Evolutionary conservation across 164 flowering plant genomes (phyloP), one percentile per base, ranked within the genome.

Genomic region (Tinospora cordifolia): DNA sequence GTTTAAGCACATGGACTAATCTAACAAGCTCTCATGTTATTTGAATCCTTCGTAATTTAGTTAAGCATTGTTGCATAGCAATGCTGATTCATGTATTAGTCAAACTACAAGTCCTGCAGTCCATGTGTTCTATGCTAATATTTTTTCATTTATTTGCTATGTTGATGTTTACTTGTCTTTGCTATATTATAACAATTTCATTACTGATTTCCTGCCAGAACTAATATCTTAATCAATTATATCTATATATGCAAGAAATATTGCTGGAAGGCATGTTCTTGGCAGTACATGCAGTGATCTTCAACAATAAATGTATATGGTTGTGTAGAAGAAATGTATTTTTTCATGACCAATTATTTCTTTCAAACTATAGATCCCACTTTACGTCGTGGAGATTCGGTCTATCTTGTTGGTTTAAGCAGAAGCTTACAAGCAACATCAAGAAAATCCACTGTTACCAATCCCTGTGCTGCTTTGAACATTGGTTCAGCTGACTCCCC

Each of bases 391-490:
- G 97, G 98, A 67, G 94, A 93, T 78, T 85, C 96, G 9, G 96
- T 93, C 24, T 86, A 83, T 82, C 94, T 93, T 71, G 88, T 93
- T 68, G 98, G 98, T 7, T 79, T 93, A 67, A 91, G 93, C 78
- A 83, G 93, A 81, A 93, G 87, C 59, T 85, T 90, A 9, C 98
- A 91, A 74, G 98, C 94, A 71, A 93, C 98, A 68, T 93, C 97
- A 41, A 86, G 98, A 74, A 93, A 93, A 80, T 93, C 98, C 0
- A 79, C 84, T 75, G 97, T 93, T 30, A 93, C 98, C 73, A 90
- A 93, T 65, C 97, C 97, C 34, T 88, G 84, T 82, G 92, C 96
- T 58, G 91, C 98, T 73, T 74, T 93, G 67, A 93, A 88, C 75
- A 90, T 93, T 76, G 89, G 91, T 44, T 91, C 94, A 0, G 97